Evolutionary conservation across 306 rosid genomes (phyloP).

Genomic region (Fragaria iinumae): DNA sequence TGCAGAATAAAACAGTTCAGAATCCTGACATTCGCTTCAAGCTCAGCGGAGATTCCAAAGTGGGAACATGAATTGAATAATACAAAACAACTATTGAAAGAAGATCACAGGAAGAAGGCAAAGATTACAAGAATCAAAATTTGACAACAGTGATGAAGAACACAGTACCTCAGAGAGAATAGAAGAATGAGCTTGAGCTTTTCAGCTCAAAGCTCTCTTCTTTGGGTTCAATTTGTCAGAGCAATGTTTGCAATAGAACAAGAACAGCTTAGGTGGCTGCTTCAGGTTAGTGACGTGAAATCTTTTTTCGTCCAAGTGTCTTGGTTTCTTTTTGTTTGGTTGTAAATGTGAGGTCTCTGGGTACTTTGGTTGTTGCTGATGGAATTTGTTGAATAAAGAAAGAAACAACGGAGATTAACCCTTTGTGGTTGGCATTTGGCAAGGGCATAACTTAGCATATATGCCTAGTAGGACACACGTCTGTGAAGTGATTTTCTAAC

Average conservation of each 20-base stretch:
- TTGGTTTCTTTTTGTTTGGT: not conserved
- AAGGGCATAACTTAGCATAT: not conserved
- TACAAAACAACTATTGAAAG: not conserved
- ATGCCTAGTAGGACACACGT: not conserved
- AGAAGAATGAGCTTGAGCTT: constrained; percentile 9
- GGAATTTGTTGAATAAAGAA: not conserved
- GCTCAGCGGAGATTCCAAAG: not conserved
- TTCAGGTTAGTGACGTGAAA: constrained; percentile 1
- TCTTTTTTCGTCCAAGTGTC: not conserved
- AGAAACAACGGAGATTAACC: not conserved
- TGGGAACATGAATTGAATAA: not conserved
- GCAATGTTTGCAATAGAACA: not conserved
- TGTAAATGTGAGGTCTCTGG: not conserved
- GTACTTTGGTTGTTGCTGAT: not conserved
- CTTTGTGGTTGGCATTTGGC: not conserved
- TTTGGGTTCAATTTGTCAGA: not conserved
- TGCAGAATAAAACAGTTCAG: not conserved
- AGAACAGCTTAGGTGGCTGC: not conserved
- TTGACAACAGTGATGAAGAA: not conserved
- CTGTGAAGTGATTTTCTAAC: not conserved
- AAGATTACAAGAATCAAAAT: not conserved
- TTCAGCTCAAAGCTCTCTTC: not conserved
- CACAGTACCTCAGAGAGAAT: constrained; percentile 3
- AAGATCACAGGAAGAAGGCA: not conserved
- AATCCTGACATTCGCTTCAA: not conserved